Evolutionary conservation across 2,329 filamentous ascomycete genomes (phyloP), one percentile per base, ranked within the genome.

Genomic region (Aspergillus intermedius): DNA sequence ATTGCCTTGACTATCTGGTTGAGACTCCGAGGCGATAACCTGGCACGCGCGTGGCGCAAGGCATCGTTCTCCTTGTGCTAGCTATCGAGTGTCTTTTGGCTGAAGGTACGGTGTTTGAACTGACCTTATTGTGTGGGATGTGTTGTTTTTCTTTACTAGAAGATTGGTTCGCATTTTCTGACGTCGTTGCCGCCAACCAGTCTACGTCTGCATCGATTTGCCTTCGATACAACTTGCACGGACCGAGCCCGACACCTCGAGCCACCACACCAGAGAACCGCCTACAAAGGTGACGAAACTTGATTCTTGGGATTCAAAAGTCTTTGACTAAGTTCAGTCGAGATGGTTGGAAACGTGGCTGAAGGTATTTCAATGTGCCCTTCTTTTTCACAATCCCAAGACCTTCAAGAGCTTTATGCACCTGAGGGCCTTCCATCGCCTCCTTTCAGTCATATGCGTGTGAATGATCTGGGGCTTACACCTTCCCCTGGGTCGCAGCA

Each of bases 391-490:
- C 52, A 44, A 32, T 34, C 50, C 32, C n/a, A 42, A 45, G 52
- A 54, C 37, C 45, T 51, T 44, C 53, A 54, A 46, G 54, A 50
- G 47, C 49, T 52, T 22, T 43, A 39, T 44, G 50, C 51, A 45
- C 51, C 51, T 56, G 59, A 57, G 53, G 55, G 50, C 55, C 34
- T 51, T 50, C 51, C 56, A 47, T 47, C 52, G 49, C 46, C 56
- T 48, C 55, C 44, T 43, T 44, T 49, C 42, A 44, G 54, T 58
- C 50, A 53, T 58, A 55, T 61, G 54, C 53, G 59, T 58, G 51
- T 54, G 50, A 60, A 62, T 59, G 64, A 67, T 66, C 65, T 66
- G 64, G 69, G 67, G 66, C 68, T 71, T 69, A 71, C 69, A 71
- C 67, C 63, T 60, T 56, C 63, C 65, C 67, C 68, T 58, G 64